phyloP scores from a whole-genome alignment of 306 rosid species.

The Sophora flavescens region DNA sequence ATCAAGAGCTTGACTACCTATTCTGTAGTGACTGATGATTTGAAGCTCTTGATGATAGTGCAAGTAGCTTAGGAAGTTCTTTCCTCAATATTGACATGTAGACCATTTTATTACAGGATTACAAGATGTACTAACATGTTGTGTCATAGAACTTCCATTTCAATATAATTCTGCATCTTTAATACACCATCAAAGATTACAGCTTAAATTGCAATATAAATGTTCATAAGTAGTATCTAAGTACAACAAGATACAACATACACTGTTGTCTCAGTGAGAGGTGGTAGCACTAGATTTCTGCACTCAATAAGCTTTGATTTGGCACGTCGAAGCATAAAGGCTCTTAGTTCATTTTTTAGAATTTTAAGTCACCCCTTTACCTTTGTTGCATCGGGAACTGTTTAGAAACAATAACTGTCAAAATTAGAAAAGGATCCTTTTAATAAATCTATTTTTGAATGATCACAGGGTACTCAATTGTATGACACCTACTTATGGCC shows the following conservation, averaged over 20 bases:
- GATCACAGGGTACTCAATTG: no score
- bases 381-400: constrained; percentile 63
- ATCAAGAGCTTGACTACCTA: constrained; percentile 59
- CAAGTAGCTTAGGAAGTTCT: constrained; percentile 84
- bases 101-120: constrained; percentile 82
- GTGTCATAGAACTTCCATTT: constrained; percentile 42
- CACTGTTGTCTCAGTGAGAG: no score
- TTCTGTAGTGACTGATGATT: constrained; percentile 84
- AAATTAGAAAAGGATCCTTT: constrained; percentile 34
- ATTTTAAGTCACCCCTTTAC: constrained; percentile 60
- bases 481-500: no score
- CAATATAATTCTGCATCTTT: no score
- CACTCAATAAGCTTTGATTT: constrained; percentile 85
- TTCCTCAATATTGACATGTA: constrained; percentile 86
- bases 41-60: constrained; percentile 77
- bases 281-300: no score
- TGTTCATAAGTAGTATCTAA: constrained; percentile 3
- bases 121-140: constrained; percentile 79
- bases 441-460: constrained; percentile 30
- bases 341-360: constrained; percentile 73
- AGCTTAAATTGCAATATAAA: no score
- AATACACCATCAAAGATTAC: no score
- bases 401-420: constrained; percentile 43
- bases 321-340: constrained; percentile 90
- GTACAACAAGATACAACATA: no score